Percentiles rank a stretch among this genome's conserved stretches.
These are phyloP conservation scores for Colletotrichum somersetense DNA, from an alignment of 2,329 filamentous ascomycete genomes.

Conservation along the genomic window DNA sequence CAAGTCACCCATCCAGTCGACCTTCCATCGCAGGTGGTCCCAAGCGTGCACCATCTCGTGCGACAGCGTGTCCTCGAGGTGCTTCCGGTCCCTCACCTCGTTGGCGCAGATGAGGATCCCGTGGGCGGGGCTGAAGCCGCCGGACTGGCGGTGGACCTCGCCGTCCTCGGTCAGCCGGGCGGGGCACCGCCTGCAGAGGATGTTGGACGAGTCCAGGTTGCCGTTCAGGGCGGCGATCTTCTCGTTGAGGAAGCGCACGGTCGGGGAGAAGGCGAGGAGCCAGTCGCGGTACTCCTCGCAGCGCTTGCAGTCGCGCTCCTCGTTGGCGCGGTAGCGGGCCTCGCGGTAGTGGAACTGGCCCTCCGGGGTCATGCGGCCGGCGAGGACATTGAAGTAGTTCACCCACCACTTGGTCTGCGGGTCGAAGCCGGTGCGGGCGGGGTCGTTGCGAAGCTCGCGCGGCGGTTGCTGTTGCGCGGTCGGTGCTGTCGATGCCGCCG, in stretches of 20 bases:
- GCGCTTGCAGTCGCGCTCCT: slow-evolving; percentile 80
- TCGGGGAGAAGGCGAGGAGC: slow-evolving; percentile 85
- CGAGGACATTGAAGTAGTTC: slow-evolving; percentile 87
- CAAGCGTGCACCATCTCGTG: slow-evolving; percentile 99
- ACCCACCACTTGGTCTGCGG: slow-evolving; percentile 76
- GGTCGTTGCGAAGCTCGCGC: slow-evolving; percentile 67
- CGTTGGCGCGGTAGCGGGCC: slow-evolving; percentile 80
- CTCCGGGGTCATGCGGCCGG: slow-evolving; percentile 76
- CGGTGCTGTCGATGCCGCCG: slow-evolving; percentile 26
- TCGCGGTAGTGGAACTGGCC: slow-evolving; percentile 83
- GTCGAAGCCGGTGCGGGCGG: slow-evolving; percentile 72
- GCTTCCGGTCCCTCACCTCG: slow-evolving; percentile 81
- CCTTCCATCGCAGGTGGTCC: slow-evolving; percentile 91
- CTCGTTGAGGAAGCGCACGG: slow-evolving; percentile 87
- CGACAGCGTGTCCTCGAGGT: slow-evolving; percentile 92
- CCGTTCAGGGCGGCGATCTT: slow-evolving; percentile 86
- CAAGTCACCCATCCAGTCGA: slow-evolving; percentile 79
- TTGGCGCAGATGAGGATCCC: slow-evolving; percentile 96
- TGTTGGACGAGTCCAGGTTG: slow-evolving; percentile 77
- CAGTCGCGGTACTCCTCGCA: slow-evolving; percentile 89
- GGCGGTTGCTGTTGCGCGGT: slow-evolving; percentile 42
- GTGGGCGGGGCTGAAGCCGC: slow-evolving; percentile 87
- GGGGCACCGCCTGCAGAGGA: slow-evolving; percentile 85
- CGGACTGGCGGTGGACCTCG: slow-evolving; percentile 73
- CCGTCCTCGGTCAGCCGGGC: slow-evolving; percentile 68